Evolutionary conservation across 257 asterid species (phyloP).

Genomic region (Nicotiana benthamiana): DNA sequence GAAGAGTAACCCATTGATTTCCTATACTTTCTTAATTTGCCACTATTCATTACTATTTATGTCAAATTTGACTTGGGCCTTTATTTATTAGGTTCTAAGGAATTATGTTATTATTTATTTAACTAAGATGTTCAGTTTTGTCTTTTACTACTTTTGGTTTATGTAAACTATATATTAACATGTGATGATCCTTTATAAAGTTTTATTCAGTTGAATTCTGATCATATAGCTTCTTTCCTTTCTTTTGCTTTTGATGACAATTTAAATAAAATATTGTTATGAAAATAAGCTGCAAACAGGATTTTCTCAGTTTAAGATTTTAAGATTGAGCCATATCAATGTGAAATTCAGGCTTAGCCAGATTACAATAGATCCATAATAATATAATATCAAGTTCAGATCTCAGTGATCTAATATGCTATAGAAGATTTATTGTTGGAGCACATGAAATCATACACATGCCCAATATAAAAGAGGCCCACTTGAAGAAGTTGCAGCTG

Average conservation of each 20-base stretch:
- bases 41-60: neutral
- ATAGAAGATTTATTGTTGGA: too few species aligned
- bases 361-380: too few species aligned
- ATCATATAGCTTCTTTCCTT: neutral
- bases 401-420: too few species aligned
- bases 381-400: too few species aligned
- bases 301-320: neutral
- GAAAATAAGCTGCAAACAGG: neutral
- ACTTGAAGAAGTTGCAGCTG: too few species aligned
- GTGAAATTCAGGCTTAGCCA: too few species aligned
- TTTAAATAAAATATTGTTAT: neutral
- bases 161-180: neutral
- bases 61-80: neutral
- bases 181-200: neutral
- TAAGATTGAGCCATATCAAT: too few species aligned
- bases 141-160: neutral
- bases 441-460: too few species aligned
- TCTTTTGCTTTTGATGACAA: neutral
- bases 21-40: neutral
- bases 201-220: neutral
- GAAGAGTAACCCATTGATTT: conserved; percentile 34
- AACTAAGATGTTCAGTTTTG: neutral
- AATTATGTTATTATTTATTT: neutral
- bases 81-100: neutral
- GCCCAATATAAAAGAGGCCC: too few species aligned